Conservation (phyloP, 78 protist genomes). For the Dictyostelium citrinum region DNA sequence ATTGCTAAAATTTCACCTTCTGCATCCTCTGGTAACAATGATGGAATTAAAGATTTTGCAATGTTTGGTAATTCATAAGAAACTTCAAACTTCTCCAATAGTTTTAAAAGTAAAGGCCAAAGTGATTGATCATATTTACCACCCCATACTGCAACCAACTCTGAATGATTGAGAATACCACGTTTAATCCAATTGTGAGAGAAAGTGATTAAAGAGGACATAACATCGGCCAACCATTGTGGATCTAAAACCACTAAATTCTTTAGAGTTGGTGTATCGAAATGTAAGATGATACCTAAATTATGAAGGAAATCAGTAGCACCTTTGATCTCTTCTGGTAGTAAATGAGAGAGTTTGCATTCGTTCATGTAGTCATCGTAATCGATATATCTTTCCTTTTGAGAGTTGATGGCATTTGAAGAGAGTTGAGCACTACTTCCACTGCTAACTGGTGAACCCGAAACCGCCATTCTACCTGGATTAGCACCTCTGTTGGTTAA, state of each 20-base stretch:
- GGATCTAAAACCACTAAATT: slow-evolving; percentile 75
- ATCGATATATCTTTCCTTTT: slow-evolving; percentile 53
- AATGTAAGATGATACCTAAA: slow-evolving; percentile 67
- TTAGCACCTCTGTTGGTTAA: slow-evolving; percentile 61
- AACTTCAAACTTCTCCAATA: slow-evolving; percentile 74
- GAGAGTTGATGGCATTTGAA: neutral
- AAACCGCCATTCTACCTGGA: slow-evolving; percentile 26
- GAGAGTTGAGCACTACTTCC: neutral
- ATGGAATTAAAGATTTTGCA: slow-evolving; percentile 26
- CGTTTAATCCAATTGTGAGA: slow-evolving; percentile 63
- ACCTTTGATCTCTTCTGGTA: slow-evolving; percentile 12
- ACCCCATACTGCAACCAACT: slow-evolving; percentile 60
- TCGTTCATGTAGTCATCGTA: slow-evolving; percentile 23
- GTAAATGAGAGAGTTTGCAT: slow-evolving; percentile 9
- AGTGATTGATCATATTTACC: slow-evolving; percentile 64
- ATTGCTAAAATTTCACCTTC: slow-evolving; percentile 22
- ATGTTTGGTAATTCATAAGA: slow-evolving; percentile 66
- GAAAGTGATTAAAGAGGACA: slow-evolving; percentile 59
- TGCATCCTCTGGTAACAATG: slow-evolving; percentile 70
- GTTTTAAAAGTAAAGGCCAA: slow-evolving; percentile 61
- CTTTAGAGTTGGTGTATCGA: slow-evolving; percentile 53
- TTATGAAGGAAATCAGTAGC: slow-evolving; percentile 65
- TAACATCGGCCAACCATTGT: slow-evolving; percentile 80
- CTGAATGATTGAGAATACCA: slow-evolving; percentile 64
- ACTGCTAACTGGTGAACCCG: neutral